Base-by-base conservation (phyloP, 1,284 basidiomycete species). In the Cerioporus squamosus region DNA sequence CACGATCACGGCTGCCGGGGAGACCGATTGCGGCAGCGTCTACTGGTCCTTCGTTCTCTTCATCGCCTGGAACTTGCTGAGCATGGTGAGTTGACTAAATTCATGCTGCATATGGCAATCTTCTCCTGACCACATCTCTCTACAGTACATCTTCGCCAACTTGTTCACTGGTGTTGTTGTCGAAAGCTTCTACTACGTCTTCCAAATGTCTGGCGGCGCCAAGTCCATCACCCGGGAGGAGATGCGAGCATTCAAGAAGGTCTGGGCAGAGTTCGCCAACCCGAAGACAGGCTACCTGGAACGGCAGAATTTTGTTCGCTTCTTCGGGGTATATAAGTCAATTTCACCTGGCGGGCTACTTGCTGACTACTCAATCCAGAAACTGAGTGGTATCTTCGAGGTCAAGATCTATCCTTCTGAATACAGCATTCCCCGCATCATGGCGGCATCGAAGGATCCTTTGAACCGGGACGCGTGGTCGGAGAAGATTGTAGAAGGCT, bases 111-210 rank as follows among this genome's bases (percentile, higher is more conserved):
- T n/a, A n/a, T n/a, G n/a, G n/a, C 3, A 9, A 29, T 12, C 17
- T 7, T 40, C 44, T 55, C 26, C 48, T 53, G n/a, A 42, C 33
- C 29, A 39, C 6, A 29, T 42, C 10, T 4, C 59, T 55, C 44
- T 24, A 24, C 70, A 95, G 94, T 95, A 95, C 71, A 94, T 96
- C 68, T 96, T 98, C 77, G 84, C 94, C 66, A 97, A 97, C 78
- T 89, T 96, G 86, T 95, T 95, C 73, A 94, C 92, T 76, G 92
- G 91, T 90, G 94, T 96, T 62, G 93, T 98, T 56, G 95, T 98
- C 67, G 92, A 98, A 74, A 97, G 93, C 70, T 98, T 99, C 74
- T 93, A 94, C 20, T 98, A 97, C 73, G 94, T 98, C 9, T 97
- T 96, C 75, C 95, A 97, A 74, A 82, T 85, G 52, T 85, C 93